These are phyloP conservation scores for Paramecium octaurelia DNA, from an alignment of 73 alveolate genomes.

Conservation along the genomic window DNA sequence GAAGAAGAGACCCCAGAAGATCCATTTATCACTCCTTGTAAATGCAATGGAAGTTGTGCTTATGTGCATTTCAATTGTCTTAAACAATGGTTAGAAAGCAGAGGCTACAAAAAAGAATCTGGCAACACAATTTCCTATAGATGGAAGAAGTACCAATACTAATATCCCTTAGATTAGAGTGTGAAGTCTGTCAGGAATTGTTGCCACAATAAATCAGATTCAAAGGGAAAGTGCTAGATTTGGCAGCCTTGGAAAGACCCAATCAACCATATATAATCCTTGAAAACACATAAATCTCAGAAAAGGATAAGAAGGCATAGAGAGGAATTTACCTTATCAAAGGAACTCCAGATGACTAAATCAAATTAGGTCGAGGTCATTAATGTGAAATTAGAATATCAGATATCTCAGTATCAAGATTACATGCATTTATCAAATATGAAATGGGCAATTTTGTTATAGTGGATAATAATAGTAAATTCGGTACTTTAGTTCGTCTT, in stretches of 20 bases:
- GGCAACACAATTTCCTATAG: conserved; percentile 53
- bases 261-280: conserved; percentile 72
- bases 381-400: conserved; percentile 77
- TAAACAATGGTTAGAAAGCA: conserved; percentile 71
- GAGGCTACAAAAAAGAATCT: conserved; percentile 55
- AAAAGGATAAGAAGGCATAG: conserved; percentile 68
- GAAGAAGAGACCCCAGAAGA: conserved; percentile 67
- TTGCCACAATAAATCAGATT: conserved; percentile 73
- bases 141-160: conserved; percentile 62
- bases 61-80: conserved; percentile 78
- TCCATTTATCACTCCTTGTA: conserved; percentile 80
- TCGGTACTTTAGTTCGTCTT: conserved; percentile 58
- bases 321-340: conserved; percentile 74
- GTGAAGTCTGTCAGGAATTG: conserved; percentile 83
- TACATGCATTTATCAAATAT: conserved; percentile 66
- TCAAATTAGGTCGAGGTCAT: conserved; percentile 75
- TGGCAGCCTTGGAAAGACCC: conserved; percentile 69
- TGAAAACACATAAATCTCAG: conserved; percentile 64
- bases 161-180: conserved; percentile 53
- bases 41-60: conserved; percentile 78
- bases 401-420: conserved; percentile 72
- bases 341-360: conserved; percentile 50
- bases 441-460: conserved; percentile 51
- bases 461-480: conserved; percentile 57
- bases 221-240: conserved; percentile 65